Evolutionary conservation across 1,139 yeast genomes (phyloP).

Genomic region (Trichomonascaceae sp.): DNA sequence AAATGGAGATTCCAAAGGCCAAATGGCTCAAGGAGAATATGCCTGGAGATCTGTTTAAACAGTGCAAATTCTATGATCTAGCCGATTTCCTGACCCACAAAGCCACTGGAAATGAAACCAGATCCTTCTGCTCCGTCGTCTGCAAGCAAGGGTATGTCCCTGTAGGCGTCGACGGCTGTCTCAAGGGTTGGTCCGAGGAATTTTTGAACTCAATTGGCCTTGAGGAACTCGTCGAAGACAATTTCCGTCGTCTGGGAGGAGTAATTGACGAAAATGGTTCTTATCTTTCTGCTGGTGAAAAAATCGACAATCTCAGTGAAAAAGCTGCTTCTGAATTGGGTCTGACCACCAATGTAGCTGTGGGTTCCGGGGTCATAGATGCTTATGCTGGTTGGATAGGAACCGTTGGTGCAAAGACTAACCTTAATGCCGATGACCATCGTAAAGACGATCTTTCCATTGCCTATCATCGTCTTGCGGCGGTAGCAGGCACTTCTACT

Average conservation of each 20-base stretch:
- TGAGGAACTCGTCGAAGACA: slow-evolving; percentile 68
- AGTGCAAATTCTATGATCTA: slow-evolving; percentile 82
- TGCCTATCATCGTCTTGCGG: slow-evolving; percentile 84
- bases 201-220: slow-evolving; percentile 64
- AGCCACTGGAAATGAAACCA: slow-evolving; percentile 80
- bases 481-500: slow-evolving; percentile 97
- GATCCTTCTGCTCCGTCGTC: slow-evolving; percentile 84
- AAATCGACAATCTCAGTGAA: slow-evolving; percentile 63
- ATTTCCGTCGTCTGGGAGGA: slow-evolving; percentile 80
- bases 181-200: slow-evolving; percentile 84
- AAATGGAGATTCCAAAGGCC: slow-evolving; percentile 96
- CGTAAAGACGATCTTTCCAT: slow-evolving; percentile 34
- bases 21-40: slow-evolving; percentile 90
- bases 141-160: slow-evolving; percentile 97
- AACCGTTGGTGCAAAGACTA: slow-evolving; percentile 82
- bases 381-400: slow-evolving; percentile 99
- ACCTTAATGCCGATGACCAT: slow-evolving; percentile 40
- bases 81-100: slow-evolving; percentile 86
- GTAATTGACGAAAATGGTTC: slow-evolving; percentile 62
- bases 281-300: slow-evolving; percentile 82
- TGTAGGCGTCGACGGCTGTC: slow-evolving; percentile 77
- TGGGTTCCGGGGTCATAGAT: slow-evolving; percentile 93
- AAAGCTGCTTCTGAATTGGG: slow-evolving; percentile 81
- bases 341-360: slow-evolving; percentile 68
- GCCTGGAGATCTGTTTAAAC: slow-evolving; percentile 56